phyloP scores from a whole-genome alignment of 2,329 filamentous ascomycete genomes.

The Fusarium beomiforme region DNA sequence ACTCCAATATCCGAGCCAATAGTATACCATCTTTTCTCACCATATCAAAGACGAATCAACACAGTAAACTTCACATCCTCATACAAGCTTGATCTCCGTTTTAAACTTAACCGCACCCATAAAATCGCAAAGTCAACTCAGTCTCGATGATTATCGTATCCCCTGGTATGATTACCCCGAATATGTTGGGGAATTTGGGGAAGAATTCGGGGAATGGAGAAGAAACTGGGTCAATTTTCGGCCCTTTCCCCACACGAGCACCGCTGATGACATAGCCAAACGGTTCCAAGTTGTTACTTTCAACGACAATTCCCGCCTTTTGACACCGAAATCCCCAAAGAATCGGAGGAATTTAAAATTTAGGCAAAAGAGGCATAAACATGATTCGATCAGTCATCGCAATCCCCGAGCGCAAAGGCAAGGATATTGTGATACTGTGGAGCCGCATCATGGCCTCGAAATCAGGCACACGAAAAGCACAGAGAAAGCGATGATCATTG shows the following conservation, averaged over 20 bases:
- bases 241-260: slow-evolving; percentile 40
- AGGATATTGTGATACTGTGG: background rate
- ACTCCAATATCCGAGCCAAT: background rate
- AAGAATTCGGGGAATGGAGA: slow-evolving; percentile 23
- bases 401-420: background rate
- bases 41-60: background rate
- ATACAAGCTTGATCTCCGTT: background rate
- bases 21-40: background rate
- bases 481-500: slow-evolving; percentile 22
- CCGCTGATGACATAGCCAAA: slow-evolving; percentile 22
- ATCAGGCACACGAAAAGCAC: background rate
- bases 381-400: background rate
- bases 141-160: background rate
- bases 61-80: background rate
- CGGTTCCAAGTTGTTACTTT: background rate
- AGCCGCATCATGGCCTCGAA: background rate
- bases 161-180: slow-evolving; percentile 29
- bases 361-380: background rate
- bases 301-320: background rate
- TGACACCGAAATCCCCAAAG: background rate
- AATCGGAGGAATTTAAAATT: background rate
- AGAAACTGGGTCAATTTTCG: slow-evolving; percentile 10
- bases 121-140: background rate
- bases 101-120: background rate
- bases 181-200: slow-evolving; percentile 26